phyloP scores from a whole-genome alignment of 2,329 filamentous ascomycete species.

The Epichloe hybrida region DNA sequence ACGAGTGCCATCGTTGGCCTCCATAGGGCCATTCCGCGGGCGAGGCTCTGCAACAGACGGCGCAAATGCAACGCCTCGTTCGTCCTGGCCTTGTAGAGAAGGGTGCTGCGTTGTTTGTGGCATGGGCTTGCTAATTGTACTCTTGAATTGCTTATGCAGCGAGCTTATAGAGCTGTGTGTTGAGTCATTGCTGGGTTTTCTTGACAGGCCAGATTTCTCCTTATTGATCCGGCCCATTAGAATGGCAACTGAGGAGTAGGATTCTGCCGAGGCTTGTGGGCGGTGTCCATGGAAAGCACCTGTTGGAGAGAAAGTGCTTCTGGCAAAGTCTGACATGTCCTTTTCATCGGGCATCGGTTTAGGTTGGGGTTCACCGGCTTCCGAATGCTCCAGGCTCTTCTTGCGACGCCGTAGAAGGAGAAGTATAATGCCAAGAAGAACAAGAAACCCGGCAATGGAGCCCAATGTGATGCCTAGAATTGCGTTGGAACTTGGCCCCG shows the following conservation, averaged over 20 bases:
- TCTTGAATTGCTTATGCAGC: constrained; percentile 50
- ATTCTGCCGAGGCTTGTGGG: constrained; percentile 38
- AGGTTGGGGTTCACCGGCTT: constrained; percentile 27
- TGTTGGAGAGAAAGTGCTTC: constrained; percentile 24
- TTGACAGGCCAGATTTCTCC: constrained; percentile 31
- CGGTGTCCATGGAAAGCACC: constrained; percentile 37
- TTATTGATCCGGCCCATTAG: constrained; percentile 47
- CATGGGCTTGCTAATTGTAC: constrained; percentile 47
- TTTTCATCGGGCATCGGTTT: constrained; percentile 44
- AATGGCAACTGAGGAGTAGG: constrained; percentile 51
- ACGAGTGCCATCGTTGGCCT: constrained; percentile 31
- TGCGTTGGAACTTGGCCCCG: constrained; percentile 29
- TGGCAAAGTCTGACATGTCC: constrained; percentile 34
- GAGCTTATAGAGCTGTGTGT: constrained; percentile 34
- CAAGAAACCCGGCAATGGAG: constrained; percentile 60
- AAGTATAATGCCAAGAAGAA: constrained; percentile 58
- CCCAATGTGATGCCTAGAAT: constrained; percentile 76
- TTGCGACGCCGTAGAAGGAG: constrained; percentile 40
- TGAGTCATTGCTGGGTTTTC: constrained; percentile 44
- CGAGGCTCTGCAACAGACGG: constrained; percentile 21
- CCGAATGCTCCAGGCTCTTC: constrained; percentile 37
- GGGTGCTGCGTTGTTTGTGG: constrained; percentile 27
- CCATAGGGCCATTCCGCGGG: constrained; percentile 19
- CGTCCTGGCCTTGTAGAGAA: constrained; percentile 23
- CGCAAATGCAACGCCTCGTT: constrained; percentile 28